These are phyloP conservation scores for Leucoagaricus sp. DNA, from an alignment of 1,284 basidiomycete genomes.

Conservation along the genomic window DNA sequence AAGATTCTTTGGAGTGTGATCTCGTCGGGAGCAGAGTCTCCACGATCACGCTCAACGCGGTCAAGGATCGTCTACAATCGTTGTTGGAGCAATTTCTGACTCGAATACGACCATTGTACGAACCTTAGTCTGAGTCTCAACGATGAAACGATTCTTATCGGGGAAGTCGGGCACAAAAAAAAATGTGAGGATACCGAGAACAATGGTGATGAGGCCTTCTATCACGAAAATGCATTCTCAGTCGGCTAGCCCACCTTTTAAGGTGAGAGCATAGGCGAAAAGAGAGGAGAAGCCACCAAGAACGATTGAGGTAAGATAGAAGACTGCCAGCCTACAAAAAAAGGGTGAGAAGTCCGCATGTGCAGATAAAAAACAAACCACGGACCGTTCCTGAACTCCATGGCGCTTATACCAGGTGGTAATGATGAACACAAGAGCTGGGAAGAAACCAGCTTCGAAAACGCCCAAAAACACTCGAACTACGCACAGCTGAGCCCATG, in stretches of 20 bases:
- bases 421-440: constrained; percentile 44
- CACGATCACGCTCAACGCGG: constrained; percentile 39
- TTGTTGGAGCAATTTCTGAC: background rate
- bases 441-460: constrained; percentile 47
- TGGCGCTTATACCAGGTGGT: constrained; percentile 48
- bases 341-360: background rate
- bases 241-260: constrained; percentile 32
- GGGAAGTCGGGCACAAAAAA: constrained; percentile 43
- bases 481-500: constrained; percentile 38
- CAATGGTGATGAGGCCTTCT: constrained; percentile 39
- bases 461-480: constrained; percentile 40
- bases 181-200: constrained; percentile 35
- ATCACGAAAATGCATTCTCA: constrained; percentile 49
- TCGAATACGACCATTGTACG: background rate
- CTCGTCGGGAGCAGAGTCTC: constrained; percentile 39
- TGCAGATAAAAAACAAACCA: too few relatives aligned
- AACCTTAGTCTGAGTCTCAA: constrained; percentile 32
- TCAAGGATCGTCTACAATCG: constrained; percentile 29
- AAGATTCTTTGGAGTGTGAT: constrained; percentile 33
- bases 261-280: constrained; percentile 37
- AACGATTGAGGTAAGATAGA: constrained; percentile 40
- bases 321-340: constrained; percentile 28
- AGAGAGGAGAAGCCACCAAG: constrained; percentile 41
- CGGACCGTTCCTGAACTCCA: constrained; percentile 41
- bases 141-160: constrained; percentile 39